phyloP scores from a whole-genome alignment of 1,284 basidiomycete species.

The Flammula alnicola region DNA sequence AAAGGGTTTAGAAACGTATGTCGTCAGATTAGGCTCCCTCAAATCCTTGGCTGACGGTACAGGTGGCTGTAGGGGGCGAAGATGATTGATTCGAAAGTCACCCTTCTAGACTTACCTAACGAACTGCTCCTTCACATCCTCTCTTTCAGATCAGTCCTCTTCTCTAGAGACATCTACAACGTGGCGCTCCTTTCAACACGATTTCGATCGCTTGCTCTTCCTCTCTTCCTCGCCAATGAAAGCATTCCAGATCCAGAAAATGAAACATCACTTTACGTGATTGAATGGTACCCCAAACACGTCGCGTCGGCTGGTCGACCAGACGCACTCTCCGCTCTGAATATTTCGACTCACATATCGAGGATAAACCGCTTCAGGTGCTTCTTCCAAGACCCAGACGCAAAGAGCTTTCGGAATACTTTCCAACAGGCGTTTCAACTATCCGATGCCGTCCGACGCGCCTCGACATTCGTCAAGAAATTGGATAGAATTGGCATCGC shows the following conservation, averaged over 20 bases:
- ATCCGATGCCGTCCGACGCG: conserved; percentile 20
- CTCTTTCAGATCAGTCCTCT: conserved; percentile 1
- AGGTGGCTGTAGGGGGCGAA: no score
- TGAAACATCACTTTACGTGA: conserved; percentile 18
- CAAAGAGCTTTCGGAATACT: conserved; percentile 15
- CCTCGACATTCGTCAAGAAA: conserved; percentile 17
- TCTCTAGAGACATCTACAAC: conserved; percentile 14
- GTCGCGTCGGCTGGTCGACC: conserved; percentile 8
- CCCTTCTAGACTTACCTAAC: conserved; percentile 18
- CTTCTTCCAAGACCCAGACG: conserved; percentile 24
- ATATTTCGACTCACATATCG: conserved; percentile 8
- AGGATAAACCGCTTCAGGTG: conserved; percentile 18
- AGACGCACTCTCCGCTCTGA: conserved; percentile 20
- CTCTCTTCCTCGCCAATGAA: conserved; percentile 16
- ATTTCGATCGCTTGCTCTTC: conserved; percentile 17
- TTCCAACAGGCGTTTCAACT: conserved; percentile 20
- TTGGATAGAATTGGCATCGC: conserved; percentile 14
- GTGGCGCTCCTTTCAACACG: conserved; percentile 13
- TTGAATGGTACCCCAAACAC: conserved; percentile 19
- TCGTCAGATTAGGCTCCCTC: no score
- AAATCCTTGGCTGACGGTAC: no score
- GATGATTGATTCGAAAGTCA: no score
- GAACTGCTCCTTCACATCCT: conserved; percentile 20
- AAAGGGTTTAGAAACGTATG: no score
- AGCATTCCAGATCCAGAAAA: conserved; percentile 19